phyloP scores from a whole-genome alignment of 495 filamentous ascomycete genomes.

The Hypoxylon perforatum region DNA sequence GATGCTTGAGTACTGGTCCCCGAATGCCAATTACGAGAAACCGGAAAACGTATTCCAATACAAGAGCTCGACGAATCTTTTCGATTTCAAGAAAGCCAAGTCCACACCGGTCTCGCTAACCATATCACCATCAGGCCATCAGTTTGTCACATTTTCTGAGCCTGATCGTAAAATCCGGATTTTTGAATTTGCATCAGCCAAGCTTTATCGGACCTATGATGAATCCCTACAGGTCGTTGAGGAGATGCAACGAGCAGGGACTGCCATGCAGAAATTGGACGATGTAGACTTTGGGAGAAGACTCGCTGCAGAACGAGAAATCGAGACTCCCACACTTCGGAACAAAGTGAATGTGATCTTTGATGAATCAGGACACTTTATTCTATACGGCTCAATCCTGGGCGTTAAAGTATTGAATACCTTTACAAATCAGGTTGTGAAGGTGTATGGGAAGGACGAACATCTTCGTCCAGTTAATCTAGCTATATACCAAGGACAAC shows the following conservation, averaged over 20 bases:
- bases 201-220: constrained; percentile 91
- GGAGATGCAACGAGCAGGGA: constrained; percentile 95
- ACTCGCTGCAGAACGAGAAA: constrained; percentile 85
- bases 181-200: constrained; percentile 90
- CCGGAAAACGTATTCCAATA: constrained; percentile 90
- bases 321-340: constrained; percentile 72
- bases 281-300: constrained; percentile 92
- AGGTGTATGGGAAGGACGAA: constrained; percentile 89
- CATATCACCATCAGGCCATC: constrained; percentile 83
- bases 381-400: constrained; percentile 91
- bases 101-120: constrained; percentile 85
- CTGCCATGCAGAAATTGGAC: constrained; percentile 79
- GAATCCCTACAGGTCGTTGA: constrained; percentile 87
- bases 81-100: constrained; percentile 97
- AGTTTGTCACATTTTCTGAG: constrained; percentile 91
- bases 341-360: constrained; percentile 87
- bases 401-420: constrained; percentile 96
- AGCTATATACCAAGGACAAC: constrained; percentile 93
- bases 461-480: constrained; percentile 84
- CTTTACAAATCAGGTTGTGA: constrained; percentile 88
- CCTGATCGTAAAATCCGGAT: constrained; percentile 92
- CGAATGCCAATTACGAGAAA: constrained; percentile 83
- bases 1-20: constrained; percentile 97
- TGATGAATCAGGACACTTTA: constrained; percentile 95
- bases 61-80: constrained; percentile 92